phyloP scores from a whole-genome alignment of 1,284 basidiomycete genomes.

The Mrakiaceae sp. region DNA sequence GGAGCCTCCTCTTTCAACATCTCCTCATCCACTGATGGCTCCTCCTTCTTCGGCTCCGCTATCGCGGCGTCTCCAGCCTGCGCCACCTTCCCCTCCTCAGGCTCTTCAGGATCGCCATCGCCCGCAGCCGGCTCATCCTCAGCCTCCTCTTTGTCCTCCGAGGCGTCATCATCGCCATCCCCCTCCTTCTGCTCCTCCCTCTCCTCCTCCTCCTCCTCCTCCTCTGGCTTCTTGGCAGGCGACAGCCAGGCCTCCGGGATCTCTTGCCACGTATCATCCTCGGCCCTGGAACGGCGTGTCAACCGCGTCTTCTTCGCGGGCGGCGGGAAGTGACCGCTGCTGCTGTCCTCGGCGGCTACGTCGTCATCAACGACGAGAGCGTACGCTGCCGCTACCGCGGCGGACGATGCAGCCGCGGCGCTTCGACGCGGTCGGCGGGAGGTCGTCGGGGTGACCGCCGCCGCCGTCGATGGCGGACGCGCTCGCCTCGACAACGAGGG shows the following conservation, averaged over 20 bases:
- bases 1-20: too few relatives aligned
- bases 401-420: background rate
- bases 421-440: background rate
- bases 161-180: background rate
- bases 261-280: slow-evolving; percentile 35
- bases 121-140: too few relatives aligned
- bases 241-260: slow-evolving; percentile 34
- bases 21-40: too few relatives aligned
- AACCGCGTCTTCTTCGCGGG: slow-evolving; percentile 22
- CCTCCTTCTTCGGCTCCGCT: too few relatives aligned
- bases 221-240: slow-evolving; percentile 5
- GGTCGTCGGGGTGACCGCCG: background rate
- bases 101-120: too few relatives aligned
- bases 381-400: background rate
- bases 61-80: too few relatives aligned
- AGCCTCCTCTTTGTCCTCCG: background rate
- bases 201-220: slow-evolving; percentile 9
- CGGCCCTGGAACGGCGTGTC: slow-evolving; percentile 24
- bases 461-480: too few relatives aligned
- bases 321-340: slow-evolving; percentile 1
- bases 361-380: background rate
- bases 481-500: too few relatives aligned
- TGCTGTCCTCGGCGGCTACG: background rate
- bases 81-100: too few relatives aligned
- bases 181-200: background rate